phyloP scores from a whole-genome alignment of 2,329 filamentous ascomycete genomes.

The Talaromyces sp. region DNA sequence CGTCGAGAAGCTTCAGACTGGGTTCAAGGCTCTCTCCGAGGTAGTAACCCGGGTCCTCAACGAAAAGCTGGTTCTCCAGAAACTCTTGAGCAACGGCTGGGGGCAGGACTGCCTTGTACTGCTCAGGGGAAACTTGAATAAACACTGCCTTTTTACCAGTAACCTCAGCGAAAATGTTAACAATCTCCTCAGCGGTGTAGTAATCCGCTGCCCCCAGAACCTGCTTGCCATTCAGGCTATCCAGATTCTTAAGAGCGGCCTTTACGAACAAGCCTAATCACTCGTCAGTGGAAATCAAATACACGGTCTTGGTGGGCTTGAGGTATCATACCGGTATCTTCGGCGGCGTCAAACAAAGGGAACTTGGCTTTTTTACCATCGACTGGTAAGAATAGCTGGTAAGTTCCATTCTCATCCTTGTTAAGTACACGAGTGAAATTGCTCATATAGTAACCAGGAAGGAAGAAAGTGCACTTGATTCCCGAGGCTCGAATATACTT shows the following conservation, averaged over 20 bases:
- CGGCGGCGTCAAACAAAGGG: not conserved
- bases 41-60: constrained; percentile 1
- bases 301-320: not conserved
- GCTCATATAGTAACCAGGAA: constrained; percentile 13
- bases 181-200: not conserved
- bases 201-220: not conserved
- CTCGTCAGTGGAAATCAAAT: not conserved
- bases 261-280: not conserved
- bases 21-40: not conserved
- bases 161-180: not conserved
- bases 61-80: constrained; percentile 1
- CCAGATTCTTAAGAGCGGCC: not conserved
- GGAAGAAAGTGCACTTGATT: not conserved
- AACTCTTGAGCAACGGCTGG: not conserved
- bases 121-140: not conserved
- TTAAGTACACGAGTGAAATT: constrained; percentile 24
- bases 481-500: not conserved
- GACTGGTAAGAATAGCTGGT: not conserved
- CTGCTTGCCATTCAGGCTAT: not conserved
- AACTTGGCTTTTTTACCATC: not conserved
- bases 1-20: not conserved
- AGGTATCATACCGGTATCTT: not conserved
- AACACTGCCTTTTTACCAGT: not conserved
- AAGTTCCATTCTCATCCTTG: not conserved
- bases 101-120: not conserved